These are phyloP conservation scores for Kwoniella heveanensis DNA, from an alignment of 768 basidiomycete species.

Conservation along the genomic window DNA sequence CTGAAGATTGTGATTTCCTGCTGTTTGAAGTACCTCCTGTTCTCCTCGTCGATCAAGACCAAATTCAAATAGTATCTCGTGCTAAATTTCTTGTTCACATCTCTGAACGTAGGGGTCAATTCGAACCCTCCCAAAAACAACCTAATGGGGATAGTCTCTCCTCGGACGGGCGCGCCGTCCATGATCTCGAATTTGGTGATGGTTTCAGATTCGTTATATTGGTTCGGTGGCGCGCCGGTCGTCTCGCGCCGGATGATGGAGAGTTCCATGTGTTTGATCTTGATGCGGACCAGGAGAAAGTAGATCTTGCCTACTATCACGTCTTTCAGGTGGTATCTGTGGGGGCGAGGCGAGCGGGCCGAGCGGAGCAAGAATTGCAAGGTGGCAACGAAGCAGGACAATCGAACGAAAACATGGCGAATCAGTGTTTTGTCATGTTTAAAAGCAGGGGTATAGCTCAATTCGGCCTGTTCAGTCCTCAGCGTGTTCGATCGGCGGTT, in stretches of 20 bases:
- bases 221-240: constrained; percentile 95
- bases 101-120: constrained; percentile 95
- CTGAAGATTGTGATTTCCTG: constrained; percentile 92
- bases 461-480: too few species aligned
- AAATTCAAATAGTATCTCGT: constrained; percentile 95
- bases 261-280: constrained; percentile 98
- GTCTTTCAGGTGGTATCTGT: constrained; percentile 95
- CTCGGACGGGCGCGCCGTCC: constrained; percentile 97
- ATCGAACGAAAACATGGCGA: too few species aligned
- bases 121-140: constrained; percentile 98
- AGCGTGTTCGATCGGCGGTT: too few species aligned
- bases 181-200: constrained; percentile 99
- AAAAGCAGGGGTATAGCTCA: too few species aligned
- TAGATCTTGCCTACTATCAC: constrained; percentile 99
- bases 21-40: constrained; percentile 95
- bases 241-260: constrained; percentile 98
- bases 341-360: background rate
- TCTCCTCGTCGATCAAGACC: constrained; percentile 97
- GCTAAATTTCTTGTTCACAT: constrained; percentile 99
- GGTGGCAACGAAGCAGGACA: background rate
- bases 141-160: constrained; percentile 97
- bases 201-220: constrained; percentile 98
- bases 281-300: constrained; percentile 96
- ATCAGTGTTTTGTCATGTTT: too few species aligned
- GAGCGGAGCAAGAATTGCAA: background rate